These are phyloP conservation scores for Kickxella alabastrina DNA, from an alignment of 192 early-diverging fungal genomes.

Conservation along the genomic window DNA sequence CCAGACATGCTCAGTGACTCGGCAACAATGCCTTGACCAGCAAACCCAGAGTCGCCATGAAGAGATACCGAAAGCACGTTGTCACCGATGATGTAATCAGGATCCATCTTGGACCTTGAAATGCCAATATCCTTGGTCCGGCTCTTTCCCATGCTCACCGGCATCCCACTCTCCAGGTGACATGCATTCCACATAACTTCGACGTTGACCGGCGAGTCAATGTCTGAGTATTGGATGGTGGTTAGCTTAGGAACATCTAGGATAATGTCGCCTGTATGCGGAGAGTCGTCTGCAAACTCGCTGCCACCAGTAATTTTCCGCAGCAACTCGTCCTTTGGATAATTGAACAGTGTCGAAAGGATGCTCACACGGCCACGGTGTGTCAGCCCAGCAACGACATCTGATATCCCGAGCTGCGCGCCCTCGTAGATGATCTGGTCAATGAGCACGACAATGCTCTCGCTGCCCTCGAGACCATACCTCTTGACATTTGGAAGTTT, in stretches of 20 bases:
- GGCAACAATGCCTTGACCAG: constrained; percentile 86
- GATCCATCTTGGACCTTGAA: constrained; percentile 7
- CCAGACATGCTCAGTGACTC: constrained; percentile 90
- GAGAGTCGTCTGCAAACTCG: constrained; percentile 76
- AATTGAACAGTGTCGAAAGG: constrained; percentile 76
- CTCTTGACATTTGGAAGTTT: constrained; percentile 92
- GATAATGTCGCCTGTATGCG: constrained; percentile 80
- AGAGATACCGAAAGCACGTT: constrained; percentile 86
- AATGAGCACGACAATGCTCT: constrained; percentile 87
- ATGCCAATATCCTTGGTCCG: constrained; percentile 79
- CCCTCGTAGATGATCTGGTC: constrained; percentile 72
- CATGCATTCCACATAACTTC: constrained; percentile 90
- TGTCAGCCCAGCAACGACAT: constrained; percentile 84
- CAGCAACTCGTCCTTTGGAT: constrained; percentile 72
- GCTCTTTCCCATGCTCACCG: constrained; percentile 92
- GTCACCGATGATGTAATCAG: constrained; percentile 71
- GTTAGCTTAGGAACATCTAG: constrained; percentile 78
- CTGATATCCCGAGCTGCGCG: constrained; percentile 59
- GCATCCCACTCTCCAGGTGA: constrained; percentile 90
- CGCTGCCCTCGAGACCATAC: constrained; percentile 95
- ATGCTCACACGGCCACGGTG: constrained; percentile 93
- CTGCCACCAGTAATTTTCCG: constrained; percentile 88
- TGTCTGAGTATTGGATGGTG: constrained; percentile 58
- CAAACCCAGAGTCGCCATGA: constrained; percentile 87
- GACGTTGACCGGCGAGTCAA: constrained; percentile 55